A percentile compares a stretch with the other conserved stretches of the same genome.
Evolutionary conservation across 768 basidiomycete genomes (phyloP).

Genomic region (Lactifluus subvellereus): DNA sequence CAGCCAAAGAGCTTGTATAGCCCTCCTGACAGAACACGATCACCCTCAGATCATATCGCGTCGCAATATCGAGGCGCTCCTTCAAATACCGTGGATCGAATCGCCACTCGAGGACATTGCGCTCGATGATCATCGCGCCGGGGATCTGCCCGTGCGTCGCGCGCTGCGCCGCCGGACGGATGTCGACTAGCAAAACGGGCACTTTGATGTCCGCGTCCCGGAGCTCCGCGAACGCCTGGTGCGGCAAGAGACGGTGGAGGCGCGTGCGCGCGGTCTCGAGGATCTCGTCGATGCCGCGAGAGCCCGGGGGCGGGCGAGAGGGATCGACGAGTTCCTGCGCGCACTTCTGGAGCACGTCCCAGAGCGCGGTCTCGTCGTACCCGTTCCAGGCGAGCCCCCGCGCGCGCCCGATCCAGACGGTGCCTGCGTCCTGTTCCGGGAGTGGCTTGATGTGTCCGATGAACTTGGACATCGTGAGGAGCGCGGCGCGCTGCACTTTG

Average conservation of each 20-base stretch:
- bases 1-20: slow-evolving; percentile 66
- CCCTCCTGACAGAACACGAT: slow-evolving; percentile 76
- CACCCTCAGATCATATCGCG: slow-evolving; percentile 67
- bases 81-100: slow-evolving; percentile 61
- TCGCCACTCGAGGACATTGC: slow-evolving; percentile 74
- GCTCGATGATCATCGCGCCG: slow-evolving; percentile 67
- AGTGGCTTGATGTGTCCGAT: slow-evolving; percentile 47
- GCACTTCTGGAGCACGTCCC: slow-evolving; percentile 66
- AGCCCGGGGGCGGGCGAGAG: slow-evolving; percentile 56
- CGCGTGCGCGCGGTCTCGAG: slow-evolving; percentile 54
- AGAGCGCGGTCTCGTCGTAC: slow-evolving; percentile 61
- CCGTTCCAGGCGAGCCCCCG: slow-evolving; percentile 47
- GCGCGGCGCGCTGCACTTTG: slow-evolving; percentile 59
- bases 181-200: slow-evolving; percentile 73
- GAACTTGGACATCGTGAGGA: slow-evolving; percentile 64
- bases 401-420: slow-evolving; percentile 42
- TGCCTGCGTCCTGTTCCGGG: slow-evolving; percentile 22
- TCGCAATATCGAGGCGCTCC: slow-evolving; percentile 56
- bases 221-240: slow-evolving; percentile 56
- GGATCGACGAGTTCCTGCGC: slow-evolving; percentile 56
- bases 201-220: slow-evolving; percentile 41
- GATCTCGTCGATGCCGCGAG: slow-evolving; percentile 51
- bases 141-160: slow-evolving; percentile 51
- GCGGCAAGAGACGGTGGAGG: slow-evolving; percentile 57
- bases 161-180: slow-evolving; percentile 60